Conservation (phyloP, 345 rosid species). For the Salix suchowensis region DNA sequence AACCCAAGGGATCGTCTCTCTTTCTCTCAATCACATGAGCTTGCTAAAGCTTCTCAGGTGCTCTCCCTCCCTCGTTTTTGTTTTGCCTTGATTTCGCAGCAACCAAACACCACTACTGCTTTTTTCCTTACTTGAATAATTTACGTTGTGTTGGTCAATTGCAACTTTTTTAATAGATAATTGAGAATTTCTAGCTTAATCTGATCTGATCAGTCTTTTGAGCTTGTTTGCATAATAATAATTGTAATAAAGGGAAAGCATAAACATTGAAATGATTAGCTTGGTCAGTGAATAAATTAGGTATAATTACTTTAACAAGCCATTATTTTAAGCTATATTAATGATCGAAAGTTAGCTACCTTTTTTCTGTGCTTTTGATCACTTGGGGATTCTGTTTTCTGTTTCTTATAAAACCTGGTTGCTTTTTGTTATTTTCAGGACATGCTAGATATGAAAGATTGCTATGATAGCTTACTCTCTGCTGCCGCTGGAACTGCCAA, state of each 20-base stretch:
- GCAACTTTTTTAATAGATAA: background rate
- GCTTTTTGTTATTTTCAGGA: constrained; percentile 45
- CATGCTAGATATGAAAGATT: constrained; percentile 78
- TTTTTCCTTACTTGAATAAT: background rate
- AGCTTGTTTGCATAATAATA: background rate
- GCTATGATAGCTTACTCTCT: constrained; percentile 91
- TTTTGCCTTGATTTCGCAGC: background rate
- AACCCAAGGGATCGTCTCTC: constrained; percentile 48
- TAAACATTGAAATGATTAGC: background rate
- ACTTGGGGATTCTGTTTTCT: background rate
- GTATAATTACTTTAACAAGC: background rate
- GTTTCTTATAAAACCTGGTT: background rate
- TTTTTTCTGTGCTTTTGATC: background rate
- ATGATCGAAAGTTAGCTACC: background rate
- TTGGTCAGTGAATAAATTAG: background rate
- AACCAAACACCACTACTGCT: background rate
- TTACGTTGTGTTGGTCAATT: background rate
- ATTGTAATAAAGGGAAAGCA: background rate
- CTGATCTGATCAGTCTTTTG: background rate
- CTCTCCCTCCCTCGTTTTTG: background rate
- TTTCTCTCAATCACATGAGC: constrained; percentile 56
- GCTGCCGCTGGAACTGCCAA: constrained; percentile 97
- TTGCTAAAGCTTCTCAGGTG: constrained; percentile 74
- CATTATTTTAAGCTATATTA: background rate
- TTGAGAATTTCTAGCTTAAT: background rate